A percentile compares a stretch with the other conserved stretches of the same genome.
Conservation (phyloP, 2,329 filamentous ascomycete genomes). For the Xylariales sp. region DNA sequence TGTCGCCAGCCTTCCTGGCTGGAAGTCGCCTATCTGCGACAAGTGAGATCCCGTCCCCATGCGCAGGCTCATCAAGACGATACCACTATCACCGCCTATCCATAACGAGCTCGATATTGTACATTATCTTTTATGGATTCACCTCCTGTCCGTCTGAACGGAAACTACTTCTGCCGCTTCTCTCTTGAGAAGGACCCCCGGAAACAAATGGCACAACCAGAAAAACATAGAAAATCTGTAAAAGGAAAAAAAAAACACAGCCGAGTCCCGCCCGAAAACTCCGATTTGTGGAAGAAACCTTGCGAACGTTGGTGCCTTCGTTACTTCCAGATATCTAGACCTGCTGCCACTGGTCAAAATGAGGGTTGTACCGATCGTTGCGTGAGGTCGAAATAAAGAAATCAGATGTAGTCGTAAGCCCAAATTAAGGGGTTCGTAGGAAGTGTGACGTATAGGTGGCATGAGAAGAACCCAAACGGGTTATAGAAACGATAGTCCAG, state of each 20-base stretch:
- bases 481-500: too few relatives aligned
- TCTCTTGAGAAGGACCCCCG: neutral
- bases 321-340: conserved; percentile 1
- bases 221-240: neutral
- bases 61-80: too few relatives aligned
- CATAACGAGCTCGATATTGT: conserved; percentile 6
- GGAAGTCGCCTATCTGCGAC: too few relatives aligned
- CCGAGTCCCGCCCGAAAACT: too few relatives aligned
- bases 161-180: neutral
- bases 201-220: neutral
- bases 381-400: neutral
- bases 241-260: neutral
- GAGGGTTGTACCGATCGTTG: neutral
- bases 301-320: neutral
- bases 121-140: conserved; percentile 8
- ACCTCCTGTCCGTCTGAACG: neutral
- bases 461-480: neutral
- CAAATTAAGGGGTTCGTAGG: neutral
- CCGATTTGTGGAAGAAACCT: neutral
- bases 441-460: neutral
- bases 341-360: neutral
- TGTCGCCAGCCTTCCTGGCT: too few relatives aligned
- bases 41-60: too few relatives aligned
- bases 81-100: too few relatives aligned
- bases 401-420: conserved; percentile 5